Percentiles rank a stretch among this genome's conserved stretches.
Evolutionary conservation across 1,284 basidiomycete genomes (phyloP).

Genomic region (Sphagnurus paluster): DNA sequence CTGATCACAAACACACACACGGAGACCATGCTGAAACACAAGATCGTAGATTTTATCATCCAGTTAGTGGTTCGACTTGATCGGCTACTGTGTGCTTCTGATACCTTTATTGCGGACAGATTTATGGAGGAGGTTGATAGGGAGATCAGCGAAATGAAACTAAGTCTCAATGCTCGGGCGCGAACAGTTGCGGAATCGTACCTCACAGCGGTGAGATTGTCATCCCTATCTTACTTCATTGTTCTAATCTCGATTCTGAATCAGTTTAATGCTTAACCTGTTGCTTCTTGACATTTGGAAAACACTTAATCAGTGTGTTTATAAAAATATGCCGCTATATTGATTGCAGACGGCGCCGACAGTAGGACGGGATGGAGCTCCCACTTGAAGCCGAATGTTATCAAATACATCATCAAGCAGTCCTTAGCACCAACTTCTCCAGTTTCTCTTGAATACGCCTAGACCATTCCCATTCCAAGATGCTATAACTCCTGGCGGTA

Average conservation of each 20-base stretch:
- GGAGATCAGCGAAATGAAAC: conserved; percentile 90
- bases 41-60: conserved; percentile 99
- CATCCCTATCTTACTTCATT: neutral
- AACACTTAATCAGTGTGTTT: neutral
- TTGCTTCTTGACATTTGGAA: neutral
- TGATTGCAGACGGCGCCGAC: no score
- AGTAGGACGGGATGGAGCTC: no score
- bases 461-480: conserved; percentile 43
- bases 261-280: conserved; percentile 36
- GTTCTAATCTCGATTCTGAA: conserved; percentile 11
- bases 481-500: conserved; percentile 39
- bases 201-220: conserved; percentile 62
- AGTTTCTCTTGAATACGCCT: conserved; percentile 29
- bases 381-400: neutral
- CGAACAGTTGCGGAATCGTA: conserved; percentile 96
- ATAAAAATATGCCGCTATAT: neutral
- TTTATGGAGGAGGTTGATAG: conserved; percentile 99
- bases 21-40: conserved; percentile 98
- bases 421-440: conserved; percentile 18
- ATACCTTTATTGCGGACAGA: conserved; percentile 35
- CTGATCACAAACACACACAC: conserved; percentile 97
- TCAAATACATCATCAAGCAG: neutral
- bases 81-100: conserved; percentile 1
- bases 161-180: conserved; percentile 92
- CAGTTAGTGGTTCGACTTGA: conserved; percentile 54